Base-by-base conservation (phyloP, 2,329 filamentous ascomycete species). In the Hortaea sp. region DNA sequence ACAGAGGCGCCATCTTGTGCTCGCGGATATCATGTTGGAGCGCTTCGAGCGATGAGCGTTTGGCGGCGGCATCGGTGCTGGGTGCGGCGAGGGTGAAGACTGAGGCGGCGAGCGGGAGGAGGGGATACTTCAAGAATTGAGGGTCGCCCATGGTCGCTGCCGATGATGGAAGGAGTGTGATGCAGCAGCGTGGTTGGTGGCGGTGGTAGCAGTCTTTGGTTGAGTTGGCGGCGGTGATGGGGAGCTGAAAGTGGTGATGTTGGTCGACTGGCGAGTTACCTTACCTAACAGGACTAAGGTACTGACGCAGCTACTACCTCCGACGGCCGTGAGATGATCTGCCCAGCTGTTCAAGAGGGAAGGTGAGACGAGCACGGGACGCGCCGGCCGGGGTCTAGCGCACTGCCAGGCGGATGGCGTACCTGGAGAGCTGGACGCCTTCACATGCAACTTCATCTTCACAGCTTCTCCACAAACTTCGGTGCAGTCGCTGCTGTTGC, bases 61-160 rank as follows among this genome's bases (percentile, higher is more conserved):
- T 86, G 52, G 71, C 66, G 49, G 76, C 68, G 63, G 77, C 76
- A 49, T 81, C 70, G 57, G 85, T 79, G 57, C 85, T 83, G 57
- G 84, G 79, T 68, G 89, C 89, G 64, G 85, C 88, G 71, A 92
- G 77, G 63, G 83, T 83, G 73, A 92, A 92, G 69, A 92, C 85
- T 65, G 88, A 81, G 73, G 92, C 86, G 52, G 85, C 79, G 61
- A 94, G 77, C 57, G 85, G 78, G 64, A 92, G 79, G 68, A 88
- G 75, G 51, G 87, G 86, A 73, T 84, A 90, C 69, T 87, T 86
- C 60, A 84, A 82, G 71, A 89, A 89, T 68, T 88, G 86, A 57
- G 85, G 84, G 70, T 92, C 86, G 63, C 85, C 88, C 73, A 71
- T 78, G 63, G 50, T 68, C 56, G 54, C 39, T 39, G 34, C 30